Evolutionary conservation across 2,329 filamentous ascomycete genomes (phyloP).

Genomic region (Dryadomyces quercivorus): DNA sequence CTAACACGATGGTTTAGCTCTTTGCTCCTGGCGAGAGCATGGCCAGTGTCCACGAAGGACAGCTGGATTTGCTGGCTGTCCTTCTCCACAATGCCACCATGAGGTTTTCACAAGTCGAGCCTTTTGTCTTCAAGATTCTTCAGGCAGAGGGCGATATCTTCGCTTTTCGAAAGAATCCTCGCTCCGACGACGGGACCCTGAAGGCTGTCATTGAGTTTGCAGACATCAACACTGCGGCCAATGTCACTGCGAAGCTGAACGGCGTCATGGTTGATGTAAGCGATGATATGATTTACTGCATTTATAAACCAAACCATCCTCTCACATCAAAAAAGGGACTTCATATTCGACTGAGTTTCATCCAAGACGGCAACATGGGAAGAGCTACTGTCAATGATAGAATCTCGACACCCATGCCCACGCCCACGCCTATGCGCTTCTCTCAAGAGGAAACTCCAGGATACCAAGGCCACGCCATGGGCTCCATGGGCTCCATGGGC

Average conservation of each 20-base stretch:
- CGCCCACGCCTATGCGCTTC: conserved; percentile 11
- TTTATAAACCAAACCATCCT: not conserved
- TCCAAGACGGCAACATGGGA: conserved; percentile 7
- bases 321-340: conserved; percentile 8
- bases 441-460: conserved; percentile 2
- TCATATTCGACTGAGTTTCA: conserved; percentile 8
- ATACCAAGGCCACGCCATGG: not conserved
- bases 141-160: conserved; percentile 37
- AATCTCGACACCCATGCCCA: conserved; percentile 12
- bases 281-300: not conserved
- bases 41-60: conserved; percentile 38
- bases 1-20: conserved; percentile 11
- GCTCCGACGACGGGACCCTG: conserved; percentile 29
- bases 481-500: not conserved
- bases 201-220: conserved; percentile 40
- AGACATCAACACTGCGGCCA: conserved; percentile 31
- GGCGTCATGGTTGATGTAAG: conserved; percentile 25
- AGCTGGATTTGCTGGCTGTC: conserved; percentile 36
- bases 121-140: conserved; percentile 28
- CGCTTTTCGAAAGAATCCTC: conserved; percentile 32
- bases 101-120: conserved; percentile 18
- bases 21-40: conserved; percentile 17
- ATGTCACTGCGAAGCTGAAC: conserved; percentile 28
- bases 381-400: conserved; percentile 5
- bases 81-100: conserved; percentile 11